Conservation (phyloP, 2,329 filamentous ascomycete species). For the Trichophyton simii region DNA sequence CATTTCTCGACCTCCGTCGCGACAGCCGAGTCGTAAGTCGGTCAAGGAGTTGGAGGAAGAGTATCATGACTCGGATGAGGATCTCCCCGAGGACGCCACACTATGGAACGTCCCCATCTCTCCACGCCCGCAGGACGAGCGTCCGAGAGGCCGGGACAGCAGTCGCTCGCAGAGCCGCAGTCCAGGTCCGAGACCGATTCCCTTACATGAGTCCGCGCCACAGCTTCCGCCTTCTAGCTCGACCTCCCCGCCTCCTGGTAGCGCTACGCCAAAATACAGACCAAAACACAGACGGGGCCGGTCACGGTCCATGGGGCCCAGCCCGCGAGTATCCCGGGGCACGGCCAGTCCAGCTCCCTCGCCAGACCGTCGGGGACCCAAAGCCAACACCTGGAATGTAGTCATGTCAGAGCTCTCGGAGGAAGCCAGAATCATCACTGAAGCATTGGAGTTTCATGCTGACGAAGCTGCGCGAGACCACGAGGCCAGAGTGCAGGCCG, state of each 20-base stretch:
- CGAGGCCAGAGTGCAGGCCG: constrained; percentile 37
- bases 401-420: constrained; percentile 46
- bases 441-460: constrained; percentile 47
- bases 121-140: constrained; percentile 31
- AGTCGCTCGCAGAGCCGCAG: constrained; percentile 32
- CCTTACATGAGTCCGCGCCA: constrained; percentile 28
- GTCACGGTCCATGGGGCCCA: constrained; percentile 28
- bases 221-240: constrained; percentile 22
- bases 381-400: constrained; percentile 48
- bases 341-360: not conserved
- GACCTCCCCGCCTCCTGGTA: constrained; percentile 6
- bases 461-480: constrained; percentile 35
- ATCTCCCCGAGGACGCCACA: constrained; percentile 39
- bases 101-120: constrained; percentile 41
- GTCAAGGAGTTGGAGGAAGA: constrained; percentile 39
- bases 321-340: not conserved
- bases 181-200: constrained; percentile 30
- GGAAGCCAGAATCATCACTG: constrained; percentile 48
- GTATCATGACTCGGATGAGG: constrained; percentile 40
- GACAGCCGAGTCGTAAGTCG: constrained; percentile 35
- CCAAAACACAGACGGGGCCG: constrained; percentile 18
- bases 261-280: not conserved
- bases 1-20: constrained; percentile 27
- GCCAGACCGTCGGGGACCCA: constrained; percentile 28
- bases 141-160: constrained; percentile 27